Base-by-base conservation (phyloP, 179 eudicot species). In the Corrigiola litoralis region DNA sequence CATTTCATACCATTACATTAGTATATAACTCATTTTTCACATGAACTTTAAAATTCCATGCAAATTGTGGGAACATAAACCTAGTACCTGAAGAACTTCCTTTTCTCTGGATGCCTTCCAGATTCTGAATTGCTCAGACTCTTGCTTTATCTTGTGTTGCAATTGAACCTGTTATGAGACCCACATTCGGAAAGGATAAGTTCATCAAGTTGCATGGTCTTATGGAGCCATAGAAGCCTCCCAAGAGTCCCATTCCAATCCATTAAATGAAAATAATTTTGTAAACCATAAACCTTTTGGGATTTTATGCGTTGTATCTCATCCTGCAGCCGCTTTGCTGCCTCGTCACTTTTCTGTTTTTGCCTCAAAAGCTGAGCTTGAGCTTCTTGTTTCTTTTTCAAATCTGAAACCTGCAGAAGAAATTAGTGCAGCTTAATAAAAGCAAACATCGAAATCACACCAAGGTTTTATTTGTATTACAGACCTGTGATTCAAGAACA, bases 81-180 rank as follows among this genome's bases (percentile, higher is more conserved):
- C 44, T 25, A 46, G 45, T 74, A 95, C 99, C 96, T 95, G 99
- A 78, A 95, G 92, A 52, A 95, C 96, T 83, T 95, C 99, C 56
- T 95, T 95, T 68, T 95, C 99, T 46, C 99, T 73, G 48, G 88
- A 81, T 27, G 95, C 95, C 80, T 95, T 95, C 99, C 99, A 95
- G 63, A 62, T 57, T 67, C 99, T 84, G 63, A 95, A 95, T 70
- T 95, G 99, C 61, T 95, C 99, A 32, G 99, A 95, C 72, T 95
- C 99, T 70, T 88, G 99, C 79, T 92, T 95, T 18, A 95, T 92
- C 74, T 92, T 95, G 72, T 92, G 86, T 77, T 95, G 99, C 38
- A 95, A 73, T 85, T 88, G 95, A 75, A 95, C 99, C 99, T 94
- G 77, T 47, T 48, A 20, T 63, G 21, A 17, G 17, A 25, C 42